A percentile compares a stretch with the other conserved stretches of the same genome.
phyloP scores from a whole-genome alignment of 352 stramenopile species.

The Pythium biforme region DNA sequence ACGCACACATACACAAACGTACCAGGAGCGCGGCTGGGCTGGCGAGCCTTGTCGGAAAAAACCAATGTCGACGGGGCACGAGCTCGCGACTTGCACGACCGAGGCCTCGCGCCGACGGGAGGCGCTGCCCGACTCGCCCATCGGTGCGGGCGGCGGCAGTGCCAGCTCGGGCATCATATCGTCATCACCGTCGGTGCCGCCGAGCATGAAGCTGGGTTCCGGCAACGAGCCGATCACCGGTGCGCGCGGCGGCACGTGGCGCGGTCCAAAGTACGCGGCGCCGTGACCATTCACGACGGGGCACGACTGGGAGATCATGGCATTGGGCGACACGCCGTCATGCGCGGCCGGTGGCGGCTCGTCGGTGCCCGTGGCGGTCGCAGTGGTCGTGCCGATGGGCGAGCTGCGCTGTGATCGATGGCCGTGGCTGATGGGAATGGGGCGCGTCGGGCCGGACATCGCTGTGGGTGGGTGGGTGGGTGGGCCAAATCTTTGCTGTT shows the following conservation, averaged over 20 bases:
- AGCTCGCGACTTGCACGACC: constrained; percentile 68
- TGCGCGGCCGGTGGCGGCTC: neutral
- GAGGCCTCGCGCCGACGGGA: constrained; percentile 30
- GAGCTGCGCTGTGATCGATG: constrained; percentile 48
- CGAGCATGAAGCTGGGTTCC: constrained; percentile 54
- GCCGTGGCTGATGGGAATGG: constrained; percentile 50
- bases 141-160: constrained; percentile 44
- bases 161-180: constrained; percentile 56
- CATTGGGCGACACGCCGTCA: constrained; percentile 24
- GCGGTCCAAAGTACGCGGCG: constrained; percentile 20
- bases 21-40: constrained; percentile 42
- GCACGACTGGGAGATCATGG: constrained; percentile 60
- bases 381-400: constrained; percentile 22
- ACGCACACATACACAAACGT: constrained; percentile 1
- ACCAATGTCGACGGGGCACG: constrained; percentile 63
- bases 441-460: constrained; percentile 42
- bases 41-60: constrained; percentile 46
- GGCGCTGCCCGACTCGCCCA: constrained; percentile 23
- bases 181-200: constrained; percentile 20
- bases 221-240: constrained; percentile 63
- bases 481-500: constrained; percentile 3
- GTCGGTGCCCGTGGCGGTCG: neutral
- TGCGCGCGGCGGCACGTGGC: constrained; percentile 41
- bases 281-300: constrained; percentile 42
- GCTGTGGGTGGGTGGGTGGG: too few relatives aligned